Conservation (phyloP, 2,329 filamentous ascomycete species). For the Xylariaceae sp. region DNA sequence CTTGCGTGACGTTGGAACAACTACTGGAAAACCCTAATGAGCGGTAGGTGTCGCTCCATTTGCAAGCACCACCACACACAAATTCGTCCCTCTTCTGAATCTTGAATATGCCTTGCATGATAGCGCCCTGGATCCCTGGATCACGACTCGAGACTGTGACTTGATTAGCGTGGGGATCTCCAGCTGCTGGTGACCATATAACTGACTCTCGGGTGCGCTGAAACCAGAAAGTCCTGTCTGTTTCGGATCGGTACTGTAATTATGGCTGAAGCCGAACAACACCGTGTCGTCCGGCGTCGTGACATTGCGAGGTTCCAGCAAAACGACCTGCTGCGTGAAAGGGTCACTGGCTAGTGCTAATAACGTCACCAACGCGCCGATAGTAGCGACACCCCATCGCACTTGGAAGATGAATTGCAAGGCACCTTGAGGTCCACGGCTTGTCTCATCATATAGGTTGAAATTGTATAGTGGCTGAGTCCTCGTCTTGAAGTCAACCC, state of each 20-base stretch:
- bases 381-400: constrained; percentile 7
- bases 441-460: constrained; percentile 10
- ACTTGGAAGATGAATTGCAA: constrained; percentile 3
- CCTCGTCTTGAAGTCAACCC: constrained; percentile 6
- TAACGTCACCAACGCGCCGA: constrained; percentile 7
- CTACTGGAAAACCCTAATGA: constrained; percentile 9
- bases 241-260: constrained; percentile 5
- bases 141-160: constrained; percentile 3
- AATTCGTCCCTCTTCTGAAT: constrained; percentile 9
- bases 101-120: constrained; percentile 9
- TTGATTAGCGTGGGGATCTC: not conserved
- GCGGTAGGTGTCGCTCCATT: constrained; percentile 6
- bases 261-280: constrained; percentile 1
- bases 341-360: constrained; percentile 6
- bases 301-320: constrained; percentile 4
- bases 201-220: not conserved
- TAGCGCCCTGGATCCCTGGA: constrained; percentile 9
- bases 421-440: constrained; percentile 8
- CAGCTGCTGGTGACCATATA: not conserved
- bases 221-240: constrained; percentile 1
- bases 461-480: constrained; percentile 6
- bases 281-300: constrained; percentile 3
- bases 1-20: constrained; percentile 8
- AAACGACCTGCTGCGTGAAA: constrained; percentile 10
- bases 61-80: constrained; percentile 7